Base-by-base conservation (phyloP, 495 filamentous ascomycete genomes). In the Echria macrotheca region DNA sequence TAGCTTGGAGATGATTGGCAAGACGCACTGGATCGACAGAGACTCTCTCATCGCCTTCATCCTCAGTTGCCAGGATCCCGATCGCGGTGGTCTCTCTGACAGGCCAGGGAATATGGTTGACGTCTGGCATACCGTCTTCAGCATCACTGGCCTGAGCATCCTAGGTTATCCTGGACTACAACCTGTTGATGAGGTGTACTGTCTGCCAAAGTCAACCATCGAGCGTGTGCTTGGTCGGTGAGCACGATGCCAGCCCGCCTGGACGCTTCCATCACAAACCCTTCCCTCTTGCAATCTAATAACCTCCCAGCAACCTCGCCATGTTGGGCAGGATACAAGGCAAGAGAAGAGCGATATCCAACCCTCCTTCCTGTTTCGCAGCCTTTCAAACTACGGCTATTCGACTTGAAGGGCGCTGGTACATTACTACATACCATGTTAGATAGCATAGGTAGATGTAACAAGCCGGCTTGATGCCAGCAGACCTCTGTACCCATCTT, bases 81-180 rank as follows among this genome's bases (percentile, higher is more conserved):
- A 95, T 49, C 65, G 76, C 28, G 93, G 93, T 22, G 93, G 93
- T 11, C 75, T 98, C 55, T 83, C 90, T 6, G 93, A 97, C 71
- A 74, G 93, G 52, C 93, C 91, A 15, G 90, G 86, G 15, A 79
- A 97, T 61, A 87, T 91, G 83, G 91, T 95, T 31, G 93, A 98
- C 76, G 91, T 98, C 32, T 98, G 95, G 69, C 93, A 98, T 64
- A 98, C 93, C 0, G 55, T 78, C 31, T 98, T 98, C 68, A 90
- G 86, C 31, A 58, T 97, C 56, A 86, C 94, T 24, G 93, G 94
- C 5, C 62, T 98, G 55, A 95, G 90, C 60, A 73, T 98, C 26
- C 67, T 97, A 15, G 76, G 78, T 6, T 84, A 83, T 60, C 79
- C 84, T 8, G 90, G 85, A 0, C 65, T 97, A 21, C 69, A 81